Conservation (phyloP, 768 basidiomycete species). For the Suillus subalutaceus region DNA sequence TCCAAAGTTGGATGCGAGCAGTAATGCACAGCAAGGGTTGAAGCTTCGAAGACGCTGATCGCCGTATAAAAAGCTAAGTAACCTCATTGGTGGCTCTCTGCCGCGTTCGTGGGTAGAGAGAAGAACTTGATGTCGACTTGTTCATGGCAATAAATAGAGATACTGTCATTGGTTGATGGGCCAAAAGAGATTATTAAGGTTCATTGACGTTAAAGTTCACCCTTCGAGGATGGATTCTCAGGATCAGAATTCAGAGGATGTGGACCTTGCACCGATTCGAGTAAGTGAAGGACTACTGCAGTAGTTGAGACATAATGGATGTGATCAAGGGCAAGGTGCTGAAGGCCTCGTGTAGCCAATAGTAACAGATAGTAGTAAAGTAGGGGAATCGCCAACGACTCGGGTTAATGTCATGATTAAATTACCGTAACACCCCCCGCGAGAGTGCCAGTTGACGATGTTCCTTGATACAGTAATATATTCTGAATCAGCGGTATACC, state of each 20-base stretch:
- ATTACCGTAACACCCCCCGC: conserved; percentile 4
- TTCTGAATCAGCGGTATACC: not conserved
- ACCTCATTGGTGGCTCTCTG: not conserved
- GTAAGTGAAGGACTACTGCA: not conserved
- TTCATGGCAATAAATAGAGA: not conserved
- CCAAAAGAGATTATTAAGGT: not conserved
- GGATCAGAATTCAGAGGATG: not conserved
- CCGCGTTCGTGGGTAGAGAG: not conserved
- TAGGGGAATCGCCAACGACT: not conserved
- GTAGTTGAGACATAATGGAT: not conserved
- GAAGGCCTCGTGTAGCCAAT: not conserved
- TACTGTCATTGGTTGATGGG: not conserved
- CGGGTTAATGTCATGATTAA: not conserved
- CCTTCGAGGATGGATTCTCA: conserved; percentile 2
- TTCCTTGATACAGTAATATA: conserved; percentile 9
- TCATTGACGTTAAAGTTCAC: not conserved
- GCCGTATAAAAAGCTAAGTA: conserved; percentile 3
- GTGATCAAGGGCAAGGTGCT: not conserved
- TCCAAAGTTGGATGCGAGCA: conserved; percentile 6
- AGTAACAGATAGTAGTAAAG: not conserved
- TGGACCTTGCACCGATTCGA: not conserved
- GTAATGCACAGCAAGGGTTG: conserved; percentile 11
- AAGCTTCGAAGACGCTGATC: conserved; percentile 5
- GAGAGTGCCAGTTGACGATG: not conserved
- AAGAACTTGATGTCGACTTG: not conserved